Conservation (phyloP, 345 rosid genomes). For the Carallia pectinifolia region DNA sequence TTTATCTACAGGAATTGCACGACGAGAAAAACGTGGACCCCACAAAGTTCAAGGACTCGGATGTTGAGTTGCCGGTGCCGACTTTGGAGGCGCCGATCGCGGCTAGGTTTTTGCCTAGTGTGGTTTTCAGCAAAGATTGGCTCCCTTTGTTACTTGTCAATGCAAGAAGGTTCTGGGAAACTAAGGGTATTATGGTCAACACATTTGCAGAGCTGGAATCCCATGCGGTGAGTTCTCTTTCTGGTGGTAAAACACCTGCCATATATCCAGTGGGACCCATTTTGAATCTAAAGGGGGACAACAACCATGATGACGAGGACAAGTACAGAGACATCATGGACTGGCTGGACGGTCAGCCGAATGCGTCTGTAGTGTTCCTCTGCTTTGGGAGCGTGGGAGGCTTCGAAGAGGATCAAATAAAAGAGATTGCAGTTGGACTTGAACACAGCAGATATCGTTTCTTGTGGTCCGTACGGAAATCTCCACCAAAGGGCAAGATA, state of each 20-base stretch:
- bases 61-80: constrained; percentile 5
- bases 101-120: not conserved
- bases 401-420: constrained; percentile 9
- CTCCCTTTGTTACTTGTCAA: not conserved
- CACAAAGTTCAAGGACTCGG: constrained; percentile 8
- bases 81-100: not conserved
- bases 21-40: constrained; percentile 2
- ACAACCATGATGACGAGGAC: not conserved
- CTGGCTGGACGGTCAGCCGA: constrained; percentile 25
- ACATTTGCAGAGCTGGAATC: constrained; percentile 10
- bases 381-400: constrained; percentile 22
- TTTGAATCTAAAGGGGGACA: not conserved
- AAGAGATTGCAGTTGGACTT: not conserved
- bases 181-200: constrained; percentile 11
- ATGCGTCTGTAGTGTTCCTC: constrained; percentile 9
- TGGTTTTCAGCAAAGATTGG: not conserved
- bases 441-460: too few relatives aligned
- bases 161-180: not conserved
- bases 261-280: constrained; percentile 4
- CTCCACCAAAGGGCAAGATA: not conserved
- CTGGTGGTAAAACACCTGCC: not conserved
- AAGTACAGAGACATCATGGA: not conserved
- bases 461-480: not conserved
- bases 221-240: not conserved
- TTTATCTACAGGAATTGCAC: not conserved